Percentiles rank a stretch among this genome's conserved stretches.
phyloP scores from a whole-genome alignment of 139 green algal species.

The Gonium pectorale region DNA sequence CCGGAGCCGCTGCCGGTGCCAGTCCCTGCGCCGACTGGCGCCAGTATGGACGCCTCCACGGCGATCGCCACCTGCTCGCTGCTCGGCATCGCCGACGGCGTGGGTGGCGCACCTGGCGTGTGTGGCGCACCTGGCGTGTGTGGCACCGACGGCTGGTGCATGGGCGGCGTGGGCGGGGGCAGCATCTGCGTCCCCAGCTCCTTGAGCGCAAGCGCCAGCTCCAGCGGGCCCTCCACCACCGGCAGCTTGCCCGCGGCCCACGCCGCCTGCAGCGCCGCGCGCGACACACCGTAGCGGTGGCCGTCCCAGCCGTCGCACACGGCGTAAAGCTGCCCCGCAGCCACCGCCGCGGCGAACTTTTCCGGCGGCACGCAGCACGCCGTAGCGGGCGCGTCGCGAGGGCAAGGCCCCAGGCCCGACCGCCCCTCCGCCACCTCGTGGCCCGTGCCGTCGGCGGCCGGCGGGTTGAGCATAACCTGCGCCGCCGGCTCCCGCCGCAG shows the following conservation, averaged over 20 bases:
- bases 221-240: slow-evolving; percentile 61
- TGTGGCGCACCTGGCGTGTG: too few relatives aligned
- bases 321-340: slow-evolving; percentile 20
- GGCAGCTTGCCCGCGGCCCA: slow-evolving; percentile 52
- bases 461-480: neutral
- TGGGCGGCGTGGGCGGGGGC: neutral
- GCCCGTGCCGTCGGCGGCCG: slow-evolving; percentile 9
- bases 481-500: slow-evolving; percentile 31
- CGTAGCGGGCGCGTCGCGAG: neutral
- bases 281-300: slow-evolving; percentile 41
- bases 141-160: neutral
- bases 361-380: slow-evolving; percentile 22
- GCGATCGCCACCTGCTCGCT: too few relatives aligned
- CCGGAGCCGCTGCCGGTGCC: neutral
- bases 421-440: neutral
- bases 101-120: too few relatives aligned
- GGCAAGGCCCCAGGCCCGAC: neutral
- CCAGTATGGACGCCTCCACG: too few relatives aligned
- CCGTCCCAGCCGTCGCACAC: slow-evolving; percentile 43
- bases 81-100: too few relatives aligned
- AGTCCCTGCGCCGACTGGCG: neutral
- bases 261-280: slow-evolving; percentile 39
- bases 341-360: neutral
- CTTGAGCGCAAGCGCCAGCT: slow-evolving; percentile 49
- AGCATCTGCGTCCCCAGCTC: neutral